These are phyloP conservation scores for Asclepias syriaca DNA, from an alignment of 257 asterid species.

Conservation along the genomic window DNA sequence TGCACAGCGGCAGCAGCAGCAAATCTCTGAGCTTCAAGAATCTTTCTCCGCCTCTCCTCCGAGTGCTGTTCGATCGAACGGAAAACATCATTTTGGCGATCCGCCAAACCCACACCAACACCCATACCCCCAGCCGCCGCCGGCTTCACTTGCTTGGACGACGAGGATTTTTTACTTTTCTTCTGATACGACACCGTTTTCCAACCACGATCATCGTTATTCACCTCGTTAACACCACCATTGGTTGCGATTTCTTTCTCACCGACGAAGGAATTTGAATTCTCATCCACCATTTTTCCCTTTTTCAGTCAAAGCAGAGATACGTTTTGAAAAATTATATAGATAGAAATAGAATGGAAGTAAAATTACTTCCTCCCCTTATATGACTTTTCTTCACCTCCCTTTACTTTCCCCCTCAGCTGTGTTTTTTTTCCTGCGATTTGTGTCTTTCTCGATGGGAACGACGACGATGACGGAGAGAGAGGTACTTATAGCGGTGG, in stretches of 20 bases:
- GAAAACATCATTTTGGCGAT: constrained; percentile 23
- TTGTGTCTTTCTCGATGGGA: constrained; percentile 4
- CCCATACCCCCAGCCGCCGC: neutral
- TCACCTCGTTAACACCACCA: neutral
- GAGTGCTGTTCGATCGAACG: constrained; percentile 28
- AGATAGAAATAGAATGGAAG: neutral
- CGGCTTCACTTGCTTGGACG: constrained; percentile 10
- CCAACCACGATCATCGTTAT: constrained; percentile 32
- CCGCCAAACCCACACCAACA: neutral
- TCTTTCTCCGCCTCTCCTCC: constrained; percentile 16
- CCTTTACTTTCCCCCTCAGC: neutral
- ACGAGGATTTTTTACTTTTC: constrained; percentile 15
- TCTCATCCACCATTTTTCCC: constrained; percentile 3
- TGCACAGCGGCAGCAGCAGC: constrained; percentile 11
- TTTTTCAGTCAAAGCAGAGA: constrained; percentile 1
- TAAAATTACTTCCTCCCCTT: neutral
- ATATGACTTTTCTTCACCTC: neutral
- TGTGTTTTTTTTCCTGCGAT: neutral
- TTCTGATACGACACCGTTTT: constrained; percentile 33
- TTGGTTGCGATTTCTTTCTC: constrained; percentile 4
- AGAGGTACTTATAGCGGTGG: neutral
- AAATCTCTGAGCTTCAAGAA: constrained; percentile 18
- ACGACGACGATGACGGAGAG: constrained; percentile 1
- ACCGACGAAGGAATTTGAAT: constrained; percentile 2
- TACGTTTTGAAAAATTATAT: no score